Base-by-base conservation (phyloP, 805 yeast genomes). In the Yamadazyma phyllophila region DNA sequence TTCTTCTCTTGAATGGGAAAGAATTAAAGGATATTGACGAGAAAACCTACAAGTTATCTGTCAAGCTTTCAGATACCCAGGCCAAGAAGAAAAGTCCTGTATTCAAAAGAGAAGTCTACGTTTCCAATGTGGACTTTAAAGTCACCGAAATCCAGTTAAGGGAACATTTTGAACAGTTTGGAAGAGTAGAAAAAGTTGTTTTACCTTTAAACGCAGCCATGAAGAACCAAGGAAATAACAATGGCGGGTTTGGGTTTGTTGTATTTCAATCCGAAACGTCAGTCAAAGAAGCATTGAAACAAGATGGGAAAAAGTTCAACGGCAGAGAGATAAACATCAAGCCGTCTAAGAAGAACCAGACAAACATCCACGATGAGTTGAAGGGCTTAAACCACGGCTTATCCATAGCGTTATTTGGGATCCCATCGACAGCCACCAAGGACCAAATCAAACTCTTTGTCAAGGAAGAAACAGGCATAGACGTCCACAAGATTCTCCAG, bases 221-320 rank as follows among this genome's bases (percentile, higher is more conserved):
- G 27, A 66, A 58, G 36, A 54, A 57, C 3, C 61, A 63, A 7
- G 65, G 61, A 1, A 56, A 66, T 7, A 50, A 57, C 12, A 75
- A 82, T 55, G 80, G 79, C 38, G 91, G 92, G 0, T 82, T 74
- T 59, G 96, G 84, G 0, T 85, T 87, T 56, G 63, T 87, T 0
- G 67, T 78, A 0, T 85, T 80, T 53, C 46, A 56, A 2, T 61
- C 62, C 0, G 57, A 61, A 7, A 71, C 67, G 1, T 74, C 71
- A 2, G 86, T 89, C 0, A 55, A 62, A 0, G 57, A 58, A 3
- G 81, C 88, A 0, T 50, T 82, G 1, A 34, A 51, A 10, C 56
- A 73, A 39, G 69, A 81, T 50, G 67, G 71, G 7, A 52, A 63
- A 0, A 60, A 63, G 2, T 49, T 84, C 1, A 70, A 69, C 33